Conservation (phyloP, 371 early-diverging fungal species). For the Syncephalastrum contaminatum region DNA sequence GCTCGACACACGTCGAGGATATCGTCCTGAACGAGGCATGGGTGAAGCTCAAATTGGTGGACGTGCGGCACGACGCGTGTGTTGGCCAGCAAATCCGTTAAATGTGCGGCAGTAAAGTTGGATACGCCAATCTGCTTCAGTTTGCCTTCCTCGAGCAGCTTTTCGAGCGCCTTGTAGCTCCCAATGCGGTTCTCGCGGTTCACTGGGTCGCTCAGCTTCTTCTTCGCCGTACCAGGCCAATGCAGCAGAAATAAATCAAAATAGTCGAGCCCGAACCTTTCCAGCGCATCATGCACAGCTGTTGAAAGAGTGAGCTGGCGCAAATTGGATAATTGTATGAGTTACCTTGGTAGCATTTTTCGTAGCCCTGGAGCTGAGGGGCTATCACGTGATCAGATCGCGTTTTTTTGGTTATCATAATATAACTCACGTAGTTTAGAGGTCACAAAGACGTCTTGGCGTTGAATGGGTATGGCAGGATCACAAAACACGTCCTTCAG, state of each 20-base stretch:
- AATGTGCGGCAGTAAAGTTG: conserved; percentile 67
- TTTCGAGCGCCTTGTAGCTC: conserved; percentile 63
- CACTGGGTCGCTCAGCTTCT: conserved; percentile 22
- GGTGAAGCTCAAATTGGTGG: conserved; percentile 78
- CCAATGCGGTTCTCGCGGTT: conserved; percentile 57
- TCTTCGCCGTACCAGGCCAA: conserved; percentile 30
- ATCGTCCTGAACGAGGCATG: conserved; percentile 42
- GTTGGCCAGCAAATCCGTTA: conserved; percentile 56
- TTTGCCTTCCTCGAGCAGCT: conserved; percentile 50
- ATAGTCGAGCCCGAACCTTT: conserved; percentile 66
- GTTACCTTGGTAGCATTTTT: background rate
- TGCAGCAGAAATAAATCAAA: conserved; percentile 85
- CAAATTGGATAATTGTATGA: background rate
- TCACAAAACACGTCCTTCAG: conserved; percentile 63
- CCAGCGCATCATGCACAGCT: conserved; percentile 58
- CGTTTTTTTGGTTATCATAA: background rate
- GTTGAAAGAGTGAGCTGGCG: too few relatives aligned
- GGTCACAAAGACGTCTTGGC: conserved; percentile 92
- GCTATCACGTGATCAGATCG: too few relatives aligned
- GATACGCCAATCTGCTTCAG: conserved; percentile 69
- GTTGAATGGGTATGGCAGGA: conserved; percentile 48
- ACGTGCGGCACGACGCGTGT: conserved; percentile 69
- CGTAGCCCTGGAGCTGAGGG: too few relatives aligned
- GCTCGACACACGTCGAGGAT: conserved; percentile 30
- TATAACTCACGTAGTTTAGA: conserved; percentile 82